Percentiles rank a stretch among this genome's conserved stretches.
These are phyloP conservation scores for Arthroderma sp. DNA, from an alignment of 2,329 filamentous ascomycete species.

Conservation along the genomic window DNA sequence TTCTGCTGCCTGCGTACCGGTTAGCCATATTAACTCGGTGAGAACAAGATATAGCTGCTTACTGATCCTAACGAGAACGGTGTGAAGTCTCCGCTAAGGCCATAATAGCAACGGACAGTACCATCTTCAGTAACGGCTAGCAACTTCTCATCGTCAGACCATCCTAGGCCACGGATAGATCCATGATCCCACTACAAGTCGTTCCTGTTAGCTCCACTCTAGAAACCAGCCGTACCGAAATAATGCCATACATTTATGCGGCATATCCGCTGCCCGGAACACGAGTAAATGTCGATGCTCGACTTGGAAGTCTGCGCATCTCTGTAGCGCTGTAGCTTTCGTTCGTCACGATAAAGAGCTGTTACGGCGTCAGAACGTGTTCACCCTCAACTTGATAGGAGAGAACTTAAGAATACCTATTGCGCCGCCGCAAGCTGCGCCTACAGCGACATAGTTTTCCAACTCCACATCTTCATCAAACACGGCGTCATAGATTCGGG, in stretches of 20 bases:
- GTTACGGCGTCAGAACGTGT: slow-evolving; percentile 9
- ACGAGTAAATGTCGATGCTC: slow-evolving; percentile 88
- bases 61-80: slow-evolving; percentile 83
- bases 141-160: slow-evolving; percentile 91
- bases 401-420: slow-evolving; percentile 49
- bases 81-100: slow-evolving; percentile 87
- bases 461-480: slow-evolving; percentile 91
- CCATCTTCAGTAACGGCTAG: slow-evolving; percentile 82
- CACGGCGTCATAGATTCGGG: slow-evolving; percentile 80
- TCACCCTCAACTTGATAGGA: background rate
- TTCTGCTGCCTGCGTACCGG: slow-evolving; percentile 53
- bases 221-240: background rate
- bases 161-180: slow-evolving; percentile 74
- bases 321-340: slow-evolving; percentile 68
- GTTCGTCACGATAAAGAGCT: slow-evolving; percentile 84
- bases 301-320: slow-evolving; percentile 61
- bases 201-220: slow-evolving; percentile 12
- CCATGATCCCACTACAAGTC: slow-evolving; percentile 68
- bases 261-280: slow-evolving; percentile 75
- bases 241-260: slow-evolving; percentile 50
- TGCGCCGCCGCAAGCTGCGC: slow-evolving; percentile 86
- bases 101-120: slow-evolving; percentile 77
- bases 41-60: slow-evolving; percentile 14
- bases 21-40: slow-evolving; percentile 3
- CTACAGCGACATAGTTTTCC: slow-evolving; percentile 83